Evolutionary conservation across 805 yeast species (phyloP), one percentile per base, ranked within the genome.

Genomic region (Crinitomyces ghanaensis): DNA sequence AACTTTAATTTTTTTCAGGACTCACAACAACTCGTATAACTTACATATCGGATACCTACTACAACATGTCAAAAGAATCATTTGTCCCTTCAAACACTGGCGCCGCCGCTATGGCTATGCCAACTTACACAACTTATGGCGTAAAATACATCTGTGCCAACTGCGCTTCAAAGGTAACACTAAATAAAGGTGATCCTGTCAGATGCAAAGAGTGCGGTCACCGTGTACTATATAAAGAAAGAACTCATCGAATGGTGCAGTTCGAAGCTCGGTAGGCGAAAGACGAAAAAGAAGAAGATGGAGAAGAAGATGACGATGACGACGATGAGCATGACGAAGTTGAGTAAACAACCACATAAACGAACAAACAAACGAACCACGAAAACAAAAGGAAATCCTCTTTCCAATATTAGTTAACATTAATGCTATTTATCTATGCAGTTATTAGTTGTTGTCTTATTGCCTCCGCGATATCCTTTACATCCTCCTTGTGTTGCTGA

Each of bases 121-220:
- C 72, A 32, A 69, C 70, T 41, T 65, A 75, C 39, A 74, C 77
- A 54, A 74, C 77, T 38, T 77, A 77, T 50, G 94, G 95, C 36
- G 91, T 85, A 48, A 82, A 80, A 51, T 88, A 88, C 62, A 77
- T 85, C 54, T 88, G 98, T 61, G 95, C 97, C 28, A 91, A 84
- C 65, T 91, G 98, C 62, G 94, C 96, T 6, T 73, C 86, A 36
- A 76, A 78, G 35, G 79, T 86, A 48, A 74, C 93, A 2, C 71
- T 91, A 46, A 77, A 84, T 34, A 84, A 88, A 62, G 83, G 81
- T 47, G 98, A 91, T 58, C 94, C 97, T 19, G 94, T 91, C 44
- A 81, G 97, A 65, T 91, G 98, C 65, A 86, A 85, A 62, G 94
- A 86, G 48, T 91, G 98, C 62, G 98, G 98, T 43, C 97, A 91